Conservation (phyloP, 495 filamentous ascomycete species). For the Penicillium psychrofluorescens region DNA sequence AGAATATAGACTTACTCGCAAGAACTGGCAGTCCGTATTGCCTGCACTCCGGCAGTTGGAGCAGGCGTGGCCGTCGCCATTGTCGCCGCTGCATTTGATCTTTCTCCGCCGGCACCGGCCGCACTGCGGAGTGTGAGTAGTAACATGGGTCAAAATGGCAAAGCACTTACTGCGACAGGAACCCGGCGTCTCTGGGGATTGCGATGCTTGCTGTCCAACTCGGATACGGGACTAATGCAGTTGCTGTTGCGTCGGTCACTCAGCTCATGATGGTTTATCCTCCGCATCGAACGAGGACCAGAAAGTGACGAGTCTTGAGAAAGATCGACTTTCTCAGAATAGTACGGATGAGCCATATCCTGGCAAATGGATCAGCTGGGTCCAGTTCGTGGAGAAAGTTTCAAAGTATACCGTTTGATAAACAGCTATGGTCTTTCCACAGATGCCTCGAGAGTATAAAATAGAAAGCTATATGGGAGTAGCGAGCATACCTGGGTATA, state of each 20-base stretch:
- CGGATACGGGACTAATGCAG: constrained; percentile 14
- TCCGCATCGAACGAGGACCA: constrained; percentile 20
- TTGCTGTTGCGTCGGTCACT: constrained; percentile 8
- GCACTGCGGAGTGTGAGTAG: constrained; percentile 51
- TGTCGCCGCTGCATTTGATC: constrained; percentile 91
- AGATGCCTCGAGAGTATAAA: neutral
- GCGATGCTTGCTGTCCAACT: constrained; percentile 26
- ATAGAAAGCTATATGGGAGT: constrained; percentile 1
- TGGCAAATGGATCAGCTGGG: neutral
- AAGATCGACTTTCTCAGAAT: constrained; percentile 24
- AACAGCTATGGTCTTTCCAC: neutral
- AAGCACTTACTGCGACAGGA: constrained; percentile 59
- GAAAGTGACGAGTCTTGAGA: constrained; percentile 14
- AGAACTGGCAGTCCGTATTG: constrained; percentile 64
- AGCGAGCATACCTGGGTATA: neutral
- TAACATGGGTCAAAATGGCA: neutral
- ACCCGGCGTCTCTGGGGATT: constrained; percentile 45
- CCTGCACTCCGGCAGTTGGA: constrained; percentile 74
- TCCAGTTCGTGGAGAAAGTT: too few species aligned
- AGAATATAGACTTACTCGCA: constrained; percentile 53
- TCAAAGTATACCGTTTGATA: neutral
- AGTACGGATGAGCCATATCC: constrained; percentile 30
- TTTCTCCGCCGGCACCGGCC: constrained; percentile 86
- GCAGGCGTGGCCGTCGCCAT: constrained; percentile 67
- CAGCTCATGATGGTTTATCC: constrained; percentile 18